Evolutionary conservation across 2,329 filamentous ascomycete species (phyloP).

Genomic region (Colletotrichum camelliae): DNA sequence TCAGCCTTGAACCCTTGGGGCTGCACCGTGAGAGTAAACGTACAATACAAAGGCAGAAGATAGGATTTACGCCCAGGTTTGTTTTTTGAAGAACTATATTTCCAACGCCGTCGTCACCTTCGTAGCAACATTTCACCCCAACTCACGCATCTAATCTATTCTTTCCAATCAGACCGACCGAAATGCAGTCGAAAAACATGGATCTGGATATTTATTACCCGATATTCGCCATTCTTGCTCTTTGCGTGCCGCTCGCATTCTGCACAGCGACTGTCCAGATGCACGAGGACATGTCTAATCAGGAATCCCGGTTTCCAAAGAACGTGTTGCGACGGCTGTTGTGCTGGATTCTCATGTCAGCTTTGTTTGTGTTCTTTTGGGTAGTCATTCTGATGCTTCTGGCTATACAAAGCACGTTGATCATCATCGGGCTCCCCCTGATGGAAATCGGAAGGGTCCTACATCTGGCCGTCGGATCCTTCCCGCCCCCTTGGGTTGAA

Average conservation of each 20-base stretch:
- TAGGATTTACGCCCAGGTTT: not conserved
- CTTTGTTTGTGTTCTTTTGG: not conserved
- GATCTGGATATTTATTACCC: not conserved
- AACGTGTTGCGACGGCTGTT: not conserved
- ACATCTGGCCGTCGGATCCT: not conserved
- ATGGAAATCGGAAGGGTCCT: not conserved
- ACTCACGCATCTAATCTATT: not conserved
- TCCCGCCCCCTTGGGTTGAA: fast-evolving
- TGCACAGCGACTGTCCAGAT: not conserved
- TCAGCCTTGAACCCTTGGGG: not conserved
- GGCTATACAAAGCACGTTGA: not conserved
- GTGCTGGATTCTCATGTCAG: not conserved
- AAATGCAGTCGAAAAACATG: not conserved
- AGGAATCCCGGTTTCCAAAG: not conserved
- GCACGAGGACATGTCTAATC: not conserved
- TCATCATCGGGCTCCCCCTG: not conserved
- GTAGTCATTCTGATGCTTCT: not conserved
- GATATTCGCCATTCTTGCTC: not conserved
- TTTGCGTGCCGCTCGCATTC: not conserved
- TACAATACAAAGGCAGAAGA: not conserved
- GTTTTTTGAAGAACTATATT: not conserved
- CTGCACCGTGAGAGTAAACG: not conserved
- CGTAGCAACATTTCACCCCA: not conserved
- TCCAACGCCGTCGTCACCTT: not conserved
- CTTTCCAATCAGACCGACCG: fast-evolving